phyloP scores from a whole-genome alignment of 768 basidiomycete genomes.

The Tulasnella sp. region DNA sequence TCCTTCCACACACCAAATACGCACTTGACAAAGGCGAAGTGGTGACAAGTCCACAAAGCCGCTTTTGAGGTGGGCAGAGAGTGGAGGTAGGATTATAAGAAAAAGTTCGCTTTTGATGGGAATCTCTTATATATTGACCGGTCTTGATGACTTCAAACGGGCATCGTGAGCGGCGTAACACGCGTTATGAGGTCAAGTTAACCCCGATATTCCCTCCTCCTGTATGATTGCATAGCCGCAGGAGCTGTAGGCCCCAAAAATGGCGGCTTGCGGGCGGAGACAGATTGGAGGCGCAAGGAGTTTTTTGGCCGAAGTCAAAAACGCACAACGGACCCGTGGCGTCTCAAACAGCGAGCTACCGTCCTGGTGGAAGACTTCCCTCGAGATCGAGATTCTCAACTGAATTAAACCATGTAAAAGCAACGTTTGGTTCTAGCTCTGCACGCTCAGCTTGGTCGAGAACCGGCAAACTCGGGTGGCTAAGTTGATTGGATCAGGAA shows the following conservation, averaged over 20 bases:
- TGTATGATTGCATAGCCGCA: neutral
- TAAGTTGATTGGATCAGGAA: neutral
- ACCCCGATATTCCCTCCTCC: neutral
- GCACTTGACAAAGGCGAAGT: neutral
- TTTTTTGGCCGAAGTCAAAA: neutral
- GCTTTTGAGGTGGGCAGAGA: neutral
- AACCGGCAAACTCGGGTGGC: neutral
- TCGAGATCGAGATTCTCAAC: neutral
- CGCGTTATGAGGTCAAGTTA: neutral
- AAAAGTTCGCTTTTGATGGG: neutral
- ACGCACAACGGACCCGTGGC: neutral
- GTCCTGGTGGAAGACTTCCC: neutral
- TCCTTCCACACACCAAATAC: neutral
- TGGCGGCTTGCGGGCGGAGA: neutral
- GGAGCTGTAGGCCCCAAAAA: neutral
- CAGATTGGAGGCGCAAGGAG: conserved; percentile 1
- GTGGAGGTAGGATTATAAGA: neutral
- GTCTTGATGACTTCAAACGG: neutral
- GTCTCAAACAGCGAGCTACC: neutral
- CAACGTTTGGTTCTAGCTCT: neutral
- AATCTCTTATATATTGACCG: conserved; percentile 1
- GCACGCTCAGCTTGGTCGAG: neutral
- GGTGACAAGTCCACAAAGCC: neutral
- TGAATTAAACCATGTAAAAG: neutral
- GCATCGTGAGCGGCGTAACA: neutral